Conservation (phyloP, 345 rosid species). For the Dipteronia dyeriana region DNA sequence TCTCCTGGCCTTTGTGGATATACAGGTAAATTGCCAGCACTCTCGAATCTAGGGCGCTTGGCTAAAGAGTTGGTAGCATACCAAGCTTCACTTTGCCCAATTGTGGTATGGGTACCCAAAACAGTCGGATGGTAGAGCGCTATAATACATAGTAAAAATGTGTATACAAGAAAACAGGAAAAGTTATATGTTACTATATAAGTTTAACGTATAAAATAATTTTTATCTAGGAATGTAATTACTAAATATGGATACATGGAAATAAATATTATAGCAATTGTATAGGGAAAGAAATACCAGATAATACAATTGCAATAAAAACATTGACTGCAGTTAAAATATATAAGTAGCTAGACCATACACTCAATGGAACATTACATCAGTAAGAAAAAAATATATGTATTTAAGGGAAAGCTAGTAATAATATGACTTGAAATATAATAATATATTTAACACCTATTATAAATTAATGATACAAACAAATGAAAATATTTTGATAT, state of each 20-base stretch:
- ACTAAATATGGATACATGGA: conserved; percentile 21
- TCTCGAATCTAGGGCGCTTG: conserved; percentile 94
- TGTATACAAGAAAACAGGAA: conserved; percentile 48
- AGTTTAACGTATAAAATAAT: conserved; percentile 39
- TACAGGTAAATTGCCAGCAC: conserved; percentile 75
- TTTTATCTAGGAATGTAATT: conserved; percentile 21
- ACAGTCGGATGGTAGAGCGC: conserved; percentile 87
- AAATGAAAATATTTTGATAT: background rate
- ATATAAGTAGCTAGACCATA: background rate
- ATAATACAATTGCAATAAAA: conserved; percentile 4
- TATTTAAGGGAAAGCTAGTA: background rate
- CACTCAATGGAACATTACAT: background rate
- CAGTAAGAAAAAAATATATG: background rate
- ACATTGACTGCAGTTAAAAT: background rate
- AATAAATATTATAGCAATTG: conserved; percentile 5
- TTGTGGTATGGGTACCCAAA: conserved; percentile 75
- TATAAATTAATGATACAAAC: background rate
- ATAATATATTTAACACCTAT: background rate
- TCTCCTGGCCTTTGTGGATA: conserved; percentile 98
- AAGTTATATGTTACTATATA: conserved; percentile 50
- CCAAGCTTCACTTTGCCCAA: conserved; percentile 98
- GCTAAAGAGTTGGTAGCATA: conserved; percentile 69
- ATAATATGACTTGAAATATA: background rate
- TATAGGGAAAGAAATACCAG: conserved; percentile 21
- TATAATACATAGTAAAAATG: conserved; percentile 72